These are phyloP conservation scores for Lasiodiplodia theobromae DNA, from an alignment of 2,329 filamentous ascomycete species.

Conservation along the genomic window DNA sequence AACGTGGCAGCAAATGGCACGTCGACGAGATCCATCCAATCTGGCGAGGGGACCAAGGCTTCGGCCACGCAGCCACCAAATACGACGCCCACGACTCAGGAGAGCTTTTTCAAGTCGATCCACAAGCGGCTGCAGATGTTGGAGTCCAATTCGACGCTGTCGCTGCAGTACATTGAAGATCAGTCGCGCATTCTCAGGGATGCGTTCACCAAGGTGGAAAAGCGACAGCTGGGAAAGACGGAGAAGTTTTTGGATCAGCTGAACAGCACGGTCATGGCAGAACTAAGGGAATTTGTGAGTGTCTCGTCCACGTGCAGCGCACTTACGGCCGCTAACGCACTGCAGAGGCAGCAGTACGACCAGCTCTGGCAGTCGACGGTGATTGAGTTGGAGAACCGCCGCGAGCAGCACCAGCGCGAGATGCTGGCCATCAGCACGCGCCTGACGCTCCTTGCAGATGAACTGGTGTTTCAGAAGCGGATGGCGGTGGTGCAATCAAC, in stretches of 20 bases:
- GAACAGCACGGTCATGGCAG: constrained; percentile 85
- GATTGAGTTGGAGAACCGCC: constrained; percentile 86
- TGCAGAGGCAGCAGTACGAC: constrained; percentile 80
- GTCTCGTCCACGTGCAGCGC: not conserved
- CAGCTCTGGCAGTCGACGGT: constrained; percentile 97
- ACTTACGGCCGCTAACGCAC: constrained; percentile 22
- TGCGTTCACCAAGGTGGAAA: constrained; percentile 84
- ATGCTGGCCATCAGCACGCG: constrained; percentile 81
- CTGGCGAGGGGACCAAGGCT: constrained; percentile 11
- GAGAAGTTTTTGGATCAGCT: constrained; percentile 80
- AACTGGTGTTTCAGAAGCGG: constrained; percentile 82
- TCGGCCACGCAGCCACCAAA: constrained; percentile 38
- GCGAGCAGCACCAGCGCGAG: constrained; percentile 82
- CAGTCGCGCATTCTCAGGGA: constrained; percentile 91
- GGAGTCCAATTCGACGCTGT: constrained; percentile 90
- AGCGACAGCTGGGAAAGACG: constrained; percentile 84
- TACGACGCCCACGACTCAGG: constrained; percentile 84
- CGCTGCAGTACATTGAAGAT: constrained; percentile 94
- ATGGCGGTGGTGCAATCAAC: constrained; percentile 93
- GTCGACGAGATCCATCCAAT: constrained; percentile 30
- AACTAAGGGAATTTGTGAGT: constrained; percentile 65
- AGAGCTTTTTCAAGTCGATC: constrained; percentile 97
- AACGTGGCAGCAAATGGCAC: constrained; percentile 31
- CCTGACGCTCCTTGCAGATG: constrained; percentile 89
- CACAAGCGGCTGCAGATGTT: constrained; percentile 91